Percentiles rank a stretch among this genome's conserved stretches.
These are phyloP conservation scores for Kokia cookei DNA, from an alignment of 441 rosid species.

Conservation along the genomic window DNA sequence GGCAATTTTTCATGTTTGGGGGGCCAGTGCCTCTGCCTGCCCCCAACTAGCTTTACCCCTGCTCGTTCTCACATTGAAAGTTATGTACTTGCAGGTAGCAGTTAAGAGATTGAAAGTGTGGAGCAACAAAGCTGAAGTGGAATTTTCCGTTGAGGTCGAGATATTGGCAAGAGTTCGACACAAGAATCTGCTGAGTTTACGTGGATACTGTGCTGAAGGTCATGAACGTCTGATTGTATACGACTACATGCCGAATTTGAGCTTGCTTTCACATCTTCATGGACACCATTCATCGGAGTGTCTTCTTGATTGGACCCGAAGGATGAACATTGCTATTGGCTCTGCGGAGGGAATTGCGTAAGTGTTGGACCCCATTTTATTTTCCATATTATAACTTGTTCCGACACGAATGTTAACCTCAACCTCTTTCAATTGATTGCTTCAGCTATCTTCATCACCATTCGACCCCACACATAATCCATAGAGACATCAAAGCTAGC, in stretches of 20 bases:
- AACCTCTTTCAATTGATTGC: slow-evolving; percentile 9
- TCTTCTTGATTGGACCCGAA: slow-evolving; percentile 71
- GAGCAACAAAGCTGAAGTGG: slow-evolving; percentile 90
- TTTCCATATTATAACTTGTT: not conserved
- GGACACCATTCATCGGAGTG: slow-evolving; percentile 89
- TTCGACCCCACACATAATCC: slow-evolving; percentile 80
- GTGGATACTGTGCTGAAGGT: slow-evolving; percentile 98
- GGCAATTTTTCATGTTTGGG: too few species aligned
- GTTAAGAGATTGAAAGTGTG: slow-evolving; percentile 96
- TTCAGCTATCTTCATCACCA: slow-evolving; percentile 90
- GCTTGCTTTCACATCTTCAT: slow-evolving; percentile 87
- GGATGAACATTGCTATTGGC: slow-evolving; percentile 77
- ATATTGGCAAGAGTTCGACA: slow-evolving; percentile 88
- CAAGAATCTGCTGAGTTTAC: slow-evolving; percentile 73
- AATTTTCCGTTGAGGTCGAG: slow-evolving; percentile 88
- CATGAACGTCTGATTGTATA: slow-evolving; percentile 90
- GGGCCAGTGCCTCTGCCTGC: too few species aligned
- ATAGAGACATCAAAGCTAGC: slow-evolving; percentile 77
- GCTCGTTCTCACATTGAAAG: slow-evolving; percentile 11
- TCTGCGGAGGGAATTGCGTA: slow-evolving; percentile 91
- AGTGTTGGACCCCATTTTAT: slow-evolving; percentile 21
- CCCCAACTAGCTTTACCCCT: too few species aligned
- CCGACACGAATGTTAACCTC: slow-evolving; percentile 6
- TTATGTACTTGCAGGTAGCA: slow-evolving; percentile 55
- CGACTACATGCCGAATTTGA: slow-evolving; percentile 89